phyloP scores from a whole-genome alignment of 1,284 basidiomycete species.

The Microbotryum silenes-acaulis region DNA sequence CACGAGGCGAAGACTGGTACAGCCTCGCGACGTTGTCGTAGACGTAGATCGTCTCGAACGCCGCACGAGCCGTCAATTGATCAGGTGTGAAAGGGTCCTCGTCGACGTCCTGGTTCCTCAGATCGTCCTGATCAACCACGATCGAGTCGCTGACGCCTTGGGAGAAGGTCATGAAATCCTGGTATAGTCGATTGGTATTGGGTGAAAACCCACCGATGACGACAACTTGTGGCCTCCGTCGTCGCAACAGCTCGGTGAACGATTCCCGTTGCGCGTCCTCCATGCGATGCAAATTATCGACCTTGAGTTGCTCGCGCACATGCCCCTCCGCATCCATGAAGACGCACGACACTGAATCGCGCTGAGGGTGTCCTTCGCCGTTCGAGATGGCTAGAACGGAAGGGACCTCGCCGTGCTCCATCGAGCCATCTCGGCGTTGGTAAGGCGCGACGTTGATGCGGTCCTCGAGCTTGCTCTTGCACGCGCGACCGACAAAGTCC shows the following conservation, averaged over 20 bases:
- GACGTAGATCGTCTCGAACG: slow-evolving; percentile 59
- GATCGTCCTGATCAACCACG: slow-evolving; percentile 31
- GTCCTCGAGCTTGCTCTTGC: slow-evolving; percentile 57
- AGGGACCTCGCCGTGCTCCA: slow-evolving; percentile 26
- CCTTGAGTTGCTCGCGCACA: slow-evolving; percentile 74
- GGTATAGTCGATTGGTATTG: slow-evolving; percentile 25
- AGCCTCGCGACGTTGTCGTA: slow-evolving; percentile 88
- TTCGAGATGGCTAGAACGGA: slow-evolving; percentile 88
- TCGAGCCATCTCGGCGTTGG: slow-evolving; percentile 23
- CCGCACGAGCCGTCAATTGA: slow-evolving; percentile 4
- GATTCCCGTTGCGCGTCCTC: slow-evolving; percentile 48
- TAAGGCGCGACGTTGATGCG: slow-evolving; percentile 31
- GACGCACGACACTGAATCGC: slow-evolving; percentile 77
- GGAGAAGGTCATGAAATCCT: slow-evolving; percentile 53
- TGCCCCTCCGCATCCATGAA: slow-evolving; percentile 82
- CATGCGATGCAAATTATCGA: slow-evolving; percentile 61
- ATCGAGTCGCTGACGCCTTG: slow-evolving; percentile 46
- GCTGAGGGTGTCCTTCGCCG: slow-evolving; percentile 87
- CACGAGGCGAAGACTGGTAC: slow-evolving; percentile 84
- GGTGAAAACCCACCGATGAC: slow-evolving; percentile 65
- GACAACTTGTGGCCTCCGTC: slow-evolving; percentile 77
- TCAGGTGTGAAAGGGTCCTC: slow-evolving; percentile 21
- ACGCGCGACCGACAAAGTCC: slow-evolving; percentile 64
- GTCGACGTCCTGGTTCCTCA: slow-evolving; percentile 16
- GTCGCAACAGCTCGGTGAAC: slow-evolving; percentile 71